Percentiles rank a stretch among this genome's conserved stretches.
Conservation (phyloP, 2,329 filamentous ascomycete genomes). For the Fusarium virguliforme region DNA sequence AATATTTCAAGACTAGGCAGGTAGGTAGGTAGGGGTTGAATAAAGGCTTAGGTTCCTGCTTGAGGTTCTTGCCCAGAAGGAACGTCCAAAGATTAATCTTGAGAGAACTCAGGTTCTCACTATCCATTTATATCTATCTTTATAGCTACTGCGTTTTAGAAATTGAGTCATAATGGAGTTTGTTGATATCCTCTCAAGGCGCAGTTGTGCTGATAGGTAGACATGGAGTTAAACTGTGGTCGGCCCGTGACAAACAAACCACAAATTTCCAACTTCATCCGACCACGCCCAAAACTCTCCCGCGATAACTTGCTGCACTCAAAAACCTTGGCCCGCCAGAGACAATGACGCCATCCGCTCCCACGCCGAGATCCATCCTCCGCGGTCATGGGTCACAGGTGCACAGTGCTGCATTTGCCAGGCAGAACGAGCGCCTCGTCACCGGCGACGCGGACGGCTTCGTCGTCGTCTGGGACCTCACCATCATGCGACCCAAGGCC, state of each 20-base stretch:
- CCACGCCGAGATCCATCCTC: constrained; percentile 74
- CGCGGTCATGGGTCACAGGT: constrained; percentile 88
- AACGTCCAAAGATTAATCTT: no score
- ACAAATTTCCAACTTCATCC: constrained; percentile 1
- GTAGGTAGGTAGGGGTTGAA: no score
- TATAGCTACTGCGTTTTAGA: no score
- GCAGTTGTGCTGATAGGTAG: no score
- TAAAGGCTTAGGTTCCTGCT: no score
- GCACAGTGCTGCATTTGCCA: constrained; percentile 82
- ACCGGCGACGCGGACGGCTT: constrained; percentile 94
- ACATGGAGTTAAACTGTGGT: no score
- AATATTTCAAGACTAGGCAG: no score
- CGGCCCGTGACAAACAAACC: constrained; percentile 25
- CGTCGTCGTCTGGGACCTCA: constrained; percentile 87
- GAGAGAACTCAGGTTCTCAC: no score
- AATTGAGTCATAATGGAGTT: no score
- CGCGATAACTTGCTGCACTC: constrained; percentile 16
- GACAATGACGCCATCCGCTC: constrained; percentile 52
- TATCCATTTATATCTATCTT: no score
- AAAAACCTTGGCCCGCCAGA: not conserved
- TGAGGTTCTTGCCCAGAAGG: no score
- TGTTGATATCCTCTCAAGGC: no score
- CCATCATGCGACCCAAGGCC: constrained; percentile 83
- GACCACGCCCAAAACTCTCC: constrained; percentile 14
- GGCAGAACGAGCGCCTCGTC: constrained; percentile 81